Conservation (phyloP, 176 grass and related monocot species). For the Olyra latifolia region DNA sequence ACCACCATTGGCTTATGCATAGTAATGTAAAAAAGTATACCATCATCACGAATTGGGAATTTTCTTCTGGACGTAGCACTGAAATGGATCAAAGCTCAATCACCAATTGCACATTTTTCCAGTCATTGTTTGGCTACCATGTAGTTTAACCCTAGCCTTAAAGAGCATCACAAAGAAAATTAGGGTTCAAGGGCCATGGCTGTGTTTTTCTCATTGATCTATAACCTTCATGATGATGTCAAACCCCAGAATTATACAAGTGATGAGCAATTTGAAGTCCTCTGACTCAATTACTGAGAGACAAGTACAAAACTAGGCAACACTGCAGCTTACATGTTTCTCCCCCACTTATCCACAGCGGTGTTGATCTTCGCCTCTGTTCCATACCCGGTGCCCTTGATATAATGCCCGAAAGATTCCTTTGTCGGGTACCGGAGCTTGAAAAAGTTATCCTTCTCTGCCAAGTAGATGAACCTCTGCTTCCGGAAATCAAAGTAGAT, state of each 20-base stretch:
- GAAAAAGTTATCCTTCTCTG: conserved; percentile 69
- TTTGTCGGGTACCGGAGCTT: conserved; percentile 91
- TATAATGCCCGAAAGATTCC: conserved; percentile 65
- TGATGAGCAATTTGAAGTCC: conserved; percentile 10
- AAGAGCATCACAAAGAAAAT: not conserved
- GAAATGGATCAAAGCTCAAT: not conserved
- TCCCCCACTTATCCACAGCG: conserved; percentile 85
- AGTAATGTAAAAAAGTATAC: not conserved
- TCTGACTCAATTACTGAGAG: conserved; percentile 22
- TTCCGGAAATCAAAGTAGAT: conserved; percentile 98
- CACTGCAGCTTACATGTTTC: conserved; percentile 83
- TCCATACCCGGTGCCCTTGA: conserved; percentile 85
- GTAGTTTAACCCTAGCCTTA: not conserved
- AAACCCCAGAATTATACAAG: not conserved
- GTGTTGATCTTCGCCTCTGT: conserved; percentile 83
- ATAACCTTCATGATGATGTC: not conserved
- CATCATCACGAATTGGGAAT: not conserved
- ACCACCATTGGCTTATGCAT: not conserved
- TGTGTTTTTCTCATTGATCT: not conserved
- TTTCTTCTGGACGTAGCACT: not conserved
- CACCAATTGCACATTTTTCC: not conserved
- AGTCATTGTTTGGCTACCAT: not conserved
- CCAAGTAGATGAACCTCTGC: conserved; percentile 87
- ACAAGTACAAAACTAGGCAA: not conserved
- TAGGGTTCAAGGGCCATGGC: not conserved